Percentiles rank a stretch among this genome's conserved stretches.
phyloP scores from a whole-genome alignment of 2,329 filamentous ascomycete species.

The Hypoxylon sp. region DNA sequence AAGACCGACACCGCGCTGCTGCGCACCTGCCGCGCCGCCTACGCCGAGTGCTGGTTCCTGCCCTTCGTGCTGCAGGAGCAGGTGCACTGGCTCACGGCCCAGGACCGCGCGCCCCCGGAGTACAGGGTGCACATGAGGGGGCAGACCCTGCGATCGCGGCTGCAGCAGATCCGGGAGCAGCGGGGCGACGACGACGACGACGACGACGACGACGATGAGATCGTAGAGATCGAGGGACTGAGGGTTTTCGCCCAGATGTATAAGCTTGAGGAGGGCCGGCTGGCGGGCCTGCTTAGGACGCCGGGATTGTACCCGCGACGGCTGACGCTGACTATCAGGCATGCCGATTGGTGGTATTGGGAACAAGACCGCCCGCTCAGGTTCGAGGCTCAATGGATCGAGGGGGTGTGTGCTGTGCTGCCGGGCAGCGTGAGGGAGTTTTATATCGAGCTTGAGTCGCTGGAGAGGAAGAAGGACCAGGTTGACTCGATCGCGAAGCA shows the following conservation, averaged over 20 bases:
- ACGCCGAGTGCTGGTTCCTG: constrained; percentile 26
- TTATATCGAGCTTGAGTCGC: constrained; percentile 26
- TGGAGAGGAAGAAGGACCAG: constrained; percentile 24
- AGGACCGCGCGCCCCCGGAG: constrained; percentile 19
- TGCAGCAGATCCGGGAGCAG: constrained; percentile 19
- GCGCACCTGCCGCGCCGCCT: constrained; percentile 20
- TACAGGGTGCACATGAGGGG: constrained; percentile 1
- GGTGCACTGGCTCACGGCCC: constrained; percentile 21
- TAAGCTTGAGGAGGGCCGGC: constrained; percentile 3
- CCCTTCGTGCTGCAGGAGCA: constrained; percentile 23
- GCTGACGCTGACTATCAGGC: constrained; percentile 18
- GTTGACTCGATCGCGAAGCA: constrained; percentile 24
- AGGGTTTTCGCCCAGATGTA: constrained; percentile 26
- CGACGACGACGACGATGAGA: neutral
- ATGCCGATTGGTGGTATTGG: constrained; percentile 23
- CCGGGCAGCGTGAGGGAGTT: constrained; percentile 19
- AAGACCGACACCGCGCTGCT: constrained; percentile 24
- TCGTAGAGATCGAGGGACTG: constrained; percentile 10
- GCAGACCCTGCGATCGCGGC: neutral
- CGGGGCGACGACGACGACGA: too few relatives aligned
- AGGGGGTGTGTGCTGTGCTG: constrained; percentile 11
- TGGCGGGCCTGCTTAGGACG: constrained; percentile 2
- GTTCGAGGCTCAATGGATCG: constrained; percentile 20
- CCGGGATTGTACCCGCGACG: constrained; percentile 13
- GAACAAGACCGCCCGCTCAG: constrained; percentile 12